Conservation (phyloP, 148 eudicot species). For the Nepenthes gracilis region DNA sequence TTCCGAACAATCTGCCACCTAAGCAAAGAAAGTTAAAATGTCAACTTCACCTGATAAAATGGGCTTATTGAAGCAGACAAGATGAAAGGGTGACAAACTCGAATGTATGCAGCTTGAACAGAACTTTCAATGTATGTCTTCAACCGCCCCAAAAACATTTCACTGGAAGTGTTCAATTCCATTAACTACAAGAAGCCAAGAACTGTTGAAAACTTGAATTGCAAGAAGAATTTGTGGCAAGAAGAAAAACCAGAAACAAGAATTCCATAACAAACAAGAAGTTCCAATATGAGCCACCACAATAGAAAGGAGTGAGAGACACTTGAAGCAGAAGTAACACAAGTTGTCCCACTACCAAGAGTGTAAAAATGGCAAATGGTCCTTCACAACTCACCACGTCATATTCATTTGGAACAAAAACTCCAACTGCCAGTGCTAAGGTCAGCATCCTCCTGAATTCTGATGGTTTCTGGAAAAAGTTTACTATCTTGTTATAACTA, state of each 20-base stretch:
- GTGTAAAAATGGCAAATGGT: neutral
- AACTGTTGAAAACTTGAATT: neutral
- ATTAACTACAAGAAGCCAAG: constrained; percentile 31
- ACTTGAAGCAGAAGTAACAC: neutral
- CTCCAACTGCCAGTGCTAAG: constrained; percentile 44
- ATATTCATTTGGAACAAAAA: constrained; percentile 26
- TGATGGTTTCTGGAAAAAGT: constrained; percentile 44
- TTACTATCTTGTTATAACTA: constrained; percentile 5
- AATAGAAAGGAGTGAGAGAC: too few species aligned
- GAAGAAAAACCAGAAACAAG: neutral
- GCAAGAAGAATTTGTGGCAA: neutral
- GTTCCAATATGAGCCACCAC: neutral
- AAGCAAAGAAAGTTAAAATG: neutral
- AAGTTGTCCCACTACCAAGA: neutral
- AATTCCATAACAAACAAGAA: neutral
- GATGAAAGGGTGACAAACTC: constrained; percentile 31
- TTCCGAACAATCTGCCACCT: constrained; percentile 35
- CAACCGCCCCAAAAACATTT: constrained; percentile 28
- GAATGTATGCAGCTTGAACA: constrained; percentile 52
- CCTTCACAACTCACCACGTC: constrained; percentile 43
- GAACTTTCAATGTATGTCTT: constrained; percentile 46
- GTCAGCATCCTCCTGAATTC: constrained; percentile 48
- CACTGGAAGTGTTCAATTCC: constrained; percentile 22
- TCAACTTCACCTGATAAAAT: constrained; percentile 6
- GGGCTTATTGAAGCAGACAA: neutral